phyloP scores from a whole-genome alignment of 768 basidiomycete species.

The Hortiboletus campestris region DNA sequence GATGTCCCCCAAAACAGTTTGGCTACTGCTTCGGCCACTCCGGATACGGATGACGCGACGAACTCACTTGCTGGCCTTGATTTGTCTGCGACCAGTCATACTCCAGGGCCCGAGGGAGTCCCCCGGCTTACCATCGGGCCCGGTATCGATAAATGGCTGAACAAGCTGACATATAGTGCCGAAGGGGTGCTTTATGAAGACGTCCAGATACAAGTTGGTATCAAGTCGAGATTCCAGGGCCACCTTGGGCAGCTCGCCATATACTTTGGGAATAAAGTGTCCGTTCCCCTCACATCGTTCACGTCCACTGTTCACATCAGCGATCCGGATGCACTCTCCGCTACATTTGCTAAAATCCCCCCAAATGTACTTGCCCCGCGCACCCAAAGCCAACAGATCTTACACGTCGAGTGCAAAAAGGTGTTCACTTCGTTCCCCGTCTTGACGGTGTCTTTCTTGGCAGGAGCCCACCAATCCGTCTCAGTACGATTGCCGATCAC shows the following conservation, averaged over 20 bases:
- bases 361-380: constrained; percentile 76
- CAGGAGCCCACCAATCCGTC: constrained; percentile 86
- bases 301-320: constrained; percentile 75
- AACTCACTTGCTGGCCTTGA: constrained; percentile 83
- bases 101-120: constrained; percentile 14
- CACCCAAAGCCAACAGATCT: constrained; percentile 87
- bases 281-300: constrained; percentile 86
- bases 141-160: constrained; percentile 87
- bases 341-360: constrained; percentile 89
- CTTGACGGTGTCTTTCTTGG: constrained; percentile 85
- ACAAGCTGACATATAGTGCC: constrained; percentile 69
- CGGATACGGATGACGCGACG: constrained; percentile 56
- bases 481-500: constrained; percentile 84
- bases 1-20: constrained; percentile 36
- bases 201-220: constrained; percentile 88
- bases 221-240: constrained; percentile 96
- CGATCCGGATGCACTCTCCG: constrained; percentile 73
- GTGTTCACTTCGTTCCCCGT: constrained; percentile 75
- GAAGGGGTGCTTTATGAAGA: constrained; percentile 97
- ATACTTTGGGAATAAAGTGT: constrained; percentile 95
- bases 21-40: constrained; percentile 35
- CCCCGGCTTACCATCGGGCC: constrained; percentile 63
- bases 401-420: constrained; percentile 95
- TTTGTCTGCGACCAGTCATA: constrained; percentile 38
- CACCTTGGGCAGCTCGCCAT: constrained; percentile 92